These are phyloP conservation scores for Macrolepiota fuliginosa DNA, from an alignment of 768 basidiomycete species.

Conservation along the genomic window DNA sequence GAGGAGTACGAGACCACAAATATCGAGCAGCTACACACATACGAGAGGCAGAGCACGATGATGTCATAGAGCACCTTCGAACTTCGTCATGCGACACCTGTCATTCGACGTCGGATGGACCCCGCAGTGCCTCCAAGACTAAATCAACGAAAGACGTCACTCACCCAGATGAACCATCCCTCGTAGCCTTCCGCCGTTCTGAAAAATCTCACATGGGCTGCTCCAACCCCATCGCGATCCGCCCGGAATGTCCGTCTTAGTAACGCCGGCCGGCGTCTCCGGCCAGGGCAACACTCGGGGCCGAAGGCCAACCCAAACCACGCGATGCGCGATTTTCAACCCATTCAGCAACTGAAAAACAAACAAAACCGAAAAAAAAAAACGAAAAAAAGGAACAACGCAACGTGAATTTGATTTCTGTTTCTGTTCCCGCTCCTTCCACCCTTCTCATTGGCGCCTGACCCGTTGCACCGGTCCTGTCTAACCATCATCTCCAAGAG, in stretches of 20 bases:
- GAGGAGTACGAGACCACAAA: not conserved
- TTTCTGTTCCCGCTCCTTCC: not conserved
- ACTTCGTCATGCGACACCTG: not conserved
- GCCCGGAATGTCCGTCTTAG: not conserved
- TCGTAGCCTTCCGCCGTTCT: not conserved
- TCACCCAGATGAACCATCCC: not conserved
- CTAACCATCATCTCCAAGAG: not conserved
- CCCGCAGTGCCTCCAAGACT: not conserved
- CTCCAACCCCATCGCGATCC: not conserved
- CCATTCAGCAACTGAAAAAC: not conserved
- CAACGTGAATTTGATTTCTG: not conserved
- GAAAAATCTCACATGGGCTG: not conserved
- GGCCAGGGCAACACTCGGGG: not conserved
- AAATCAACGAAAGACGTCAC: not conserved
- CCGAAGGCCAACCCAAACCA: not conserved
- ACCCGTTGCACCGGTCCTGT: not conserved
- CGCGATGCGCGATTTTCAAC: not conserved
- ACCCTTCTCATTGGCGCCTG: not conserved
- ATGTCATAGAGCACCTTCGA: not conserved
- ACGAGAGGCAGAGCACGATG: conserved; percentile 1
- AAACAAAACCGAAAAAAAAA: not conserved
- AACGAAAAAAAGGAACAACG: not conserved
- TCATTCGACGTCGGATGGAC: conserved; percentile 2
- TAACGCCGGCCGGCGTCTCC: not conserved
- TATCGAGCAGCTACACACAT: not conserved